Base-by-base conservation (phyloP, 2,329 filamentous ascomycete species). In the Akanthomyces uredinophilus region DNA sequence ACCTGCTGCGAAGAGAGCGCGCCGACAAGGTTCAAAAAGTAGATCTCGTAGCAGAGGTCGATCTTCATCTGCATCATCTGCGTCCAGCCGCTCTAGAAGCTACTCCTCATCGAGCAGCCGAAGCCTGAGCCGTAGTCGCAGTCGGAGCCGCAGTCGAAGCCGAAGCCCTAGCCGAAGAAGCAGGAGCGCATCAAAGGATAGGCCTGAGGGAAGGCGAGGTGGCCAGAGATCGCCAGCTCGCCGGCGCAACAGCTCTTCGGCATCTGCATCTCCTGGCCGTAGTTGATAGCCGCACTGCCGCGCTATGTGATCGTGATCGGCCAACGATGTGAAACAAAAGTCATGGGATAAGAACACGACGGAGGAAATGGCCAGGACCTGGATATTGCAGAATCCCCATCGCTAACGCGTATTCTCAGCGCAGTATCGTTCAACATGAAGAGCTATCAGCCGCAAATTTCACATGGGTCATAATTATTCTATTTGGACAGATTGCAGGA, bases 181-280 rank as follows among this genome's bases (percentile, higher is more conserved):
- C 32, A 41, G 47, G 18, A 60, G 47, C 47, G 27, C 41, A 24
- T 43, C 44, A 14, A n/a, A 29, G 4, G 56, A 32, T 8, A 24
- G 29, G 11, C 24, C 18, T 4, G 39, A 50, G 43, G 62, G 68
- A 46, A 70, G 71, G 57, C 67, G 70, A 54, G 70, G 70, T 70
- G 37, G 65, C 67, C 65, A 73, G 18, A 37, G 20, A 47, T 60
- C 58, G 13, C 50, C 39, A 43, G 65, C 60, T 52, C 79, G 77
- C 66, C 80, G 79, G 71, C 77, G 77, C 68, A 83, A 78, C 71
- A 77, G 76, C 66, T 83, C 83, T 66, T 81, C 81, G 65, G 77
- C 55, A 43, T 79, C 79, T 72, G 74, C 75, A 70, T 77, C 79
- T 73, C 78, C 76, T 71, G 11, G 20, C n/a, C 50, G 58, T n/a